Conservation (phyloP, 2,329 filamentous ascomycete genomes). For the Talaromyces sp. region DNA sequence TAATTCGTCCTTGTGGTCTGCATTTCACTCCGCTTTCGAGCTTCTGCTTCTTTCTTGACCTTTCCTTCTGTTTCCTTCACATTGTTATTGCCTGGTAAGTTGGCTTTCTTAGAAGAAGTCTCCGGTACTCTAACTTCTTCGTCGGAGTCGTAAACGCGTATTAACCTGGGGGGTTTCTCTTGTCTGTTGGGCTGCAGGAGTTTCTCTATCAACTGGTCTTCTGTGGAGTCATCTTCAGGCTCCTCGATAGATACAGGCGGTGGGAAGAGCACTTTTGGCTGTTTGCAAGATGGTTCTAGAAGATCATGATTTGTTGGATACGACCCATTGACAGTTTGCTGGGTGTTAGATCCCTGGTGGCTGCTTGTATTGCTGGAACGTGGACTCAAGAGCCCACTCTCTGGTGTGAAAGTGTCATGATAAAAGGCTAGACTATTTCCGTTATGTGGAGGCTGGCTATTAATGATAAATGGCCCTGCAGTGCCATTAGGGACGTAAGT, state of each 20-base stretch:
- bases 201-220: background rate
- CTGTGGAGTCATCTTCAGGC: background rate
- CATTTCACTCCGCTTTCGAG: background rate
- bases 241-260: background rate
- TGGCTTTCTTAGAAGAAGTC: background rate
- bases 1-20: background rate
- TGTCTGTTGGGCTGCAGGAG: background rate
- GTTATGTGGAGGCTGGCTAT: background rate
- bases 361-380: background rate
- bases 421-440: background rate
- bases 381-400: background rate
- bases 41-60: background rate
- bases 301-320: background rate
- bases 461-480: background rate
- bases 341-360: background rate
- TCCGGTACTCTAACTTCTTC: background rate
- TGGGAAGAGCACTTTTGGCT: background rate
- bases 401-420: background rate
- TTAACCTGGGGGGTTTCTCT: slow-evolving; percentile 1
- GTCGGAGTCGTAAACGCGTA: slow-evolving; percentile 1
- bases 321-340: background rate
- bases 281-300: background rate
- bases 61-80: background rate
- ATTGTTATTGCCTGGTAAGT: background rate
- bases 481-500: background rate